A percentile compares a stretch with the other conserved stretches of the same genome.
Conservation (phyloP, 805 yeast species). For the Sugiyamaella mastotermitis region DNA sequence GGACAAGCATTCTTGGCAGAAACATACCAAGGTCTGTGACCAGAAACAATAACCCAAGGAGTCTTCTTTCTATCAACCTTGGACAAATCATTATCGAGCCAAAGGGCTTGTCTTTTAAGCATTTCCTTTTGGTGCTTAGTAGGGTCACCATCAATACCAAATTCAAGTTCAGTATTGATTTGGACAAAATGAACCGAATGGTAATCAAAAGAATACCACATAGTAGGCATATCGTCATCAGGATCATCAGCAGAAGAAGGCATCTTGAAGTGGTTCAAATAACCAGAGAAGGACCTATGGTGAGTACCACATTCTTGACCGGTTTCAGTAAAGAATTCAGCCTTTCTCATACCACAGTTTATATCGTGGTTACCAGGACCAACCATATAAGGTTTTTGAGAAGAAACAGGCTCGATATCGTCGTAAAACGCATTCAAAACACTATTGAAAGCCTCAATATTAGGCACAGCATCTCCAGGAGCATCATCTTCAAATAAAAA, state of each 20-base stretch:
- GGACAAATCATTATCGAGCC: slow-evolving; percentile 27
- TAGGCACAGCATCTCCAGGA: slow-evolving; percentile 7
- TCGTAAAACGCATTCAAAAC: slow-evolving; percentile 22
- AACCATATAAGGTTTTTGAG: slow-evolving; percentile 21
- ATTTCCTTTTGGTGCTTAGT: slow-evolving; percentile 20
- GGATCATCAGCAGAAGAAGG: slow-evolving; percentile 23
- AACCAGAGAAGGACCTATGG: slow-evolving; percentile 28
- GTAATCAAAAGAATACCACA: slow-evolving; percentile 31
- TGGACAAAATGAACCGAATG: slow-evolving; percentile 29
- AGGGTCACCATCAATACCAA: slow-evolving; percentile 18
- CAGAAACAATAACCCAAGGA: slow-evolving; percentile 26
- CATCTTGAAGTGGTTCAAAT: slow-evolving; percentile 27
- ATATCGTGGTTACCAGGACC: slow-evolving; percentile 27
- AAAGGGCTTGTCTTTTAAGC: slow-evolving; percentile 23
- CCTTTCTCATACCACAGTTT: slow-evolving; percentile 18
- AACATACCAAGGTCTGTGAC: slow-evolving; percentile 31
- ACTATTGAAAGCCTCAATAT: slow-evolving; percentile 18
- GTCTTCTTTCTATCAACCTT: slow-evolving; percentile 25
- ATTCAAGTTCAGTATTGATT: slow-evolving; percentile 28
- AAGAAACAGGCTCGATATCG: slow-evolving; percentile 18
- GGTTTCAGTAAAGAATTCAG: slow-evolving; percentile 2
- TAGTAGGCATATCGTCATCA: slow-evolving; percentile 22
- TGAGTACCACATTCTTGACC: slow-evolving; percentile 9
- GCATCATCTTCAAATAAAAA: slow-evolving; percentile 23
- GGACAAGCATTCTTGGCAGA: slow-evolving; percentile 18